Percentiles rank a stretch among this genome's conserved stretches.
Conservation (phyloP, 2,329 filamentous ascomycete species). For the Pestalotiopsis sp. region DNA sequence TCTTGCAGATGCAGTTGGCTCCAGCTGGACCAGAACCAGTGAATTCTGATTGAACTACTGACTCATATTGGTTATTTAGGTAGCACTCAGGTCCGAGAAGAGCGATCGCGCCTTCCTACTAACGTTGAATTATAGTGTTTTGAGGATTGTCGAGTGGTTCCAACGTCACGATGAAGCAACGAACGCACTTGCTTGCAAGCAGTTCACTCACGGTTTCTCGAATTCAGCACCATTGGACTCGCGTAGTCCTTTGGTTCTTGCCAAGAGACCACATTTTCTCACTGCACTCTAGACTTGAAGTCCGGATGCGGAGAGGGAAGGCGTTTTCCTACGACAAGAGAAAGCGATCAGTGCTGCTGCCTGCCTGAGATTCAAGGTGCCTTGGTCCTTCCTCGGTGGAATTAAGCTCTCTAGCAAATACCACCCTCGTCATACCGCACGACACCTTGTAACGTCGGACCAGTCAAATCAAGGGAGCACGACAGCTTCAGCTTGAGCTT, state of each 20-base stretch:
- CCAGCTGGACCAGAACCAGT: constrained; percentile 5
- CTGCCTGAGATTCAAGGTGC: neutral
- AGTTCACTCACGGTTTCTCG: neutral
- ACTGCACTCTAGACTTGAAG: constrained; percentile 50
- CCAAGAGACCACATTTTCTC: constrained; percentile 50
- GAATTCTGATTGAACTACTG: neutral
- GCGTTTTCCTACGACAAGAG: neutral
- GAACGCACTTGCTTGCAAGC: neutral
- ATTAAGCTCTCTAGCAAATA: neutral
- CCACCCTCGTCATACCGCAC: neutral
- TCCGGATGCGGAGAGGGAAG: constrained; percentile 53
- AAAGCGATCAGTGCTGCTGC: neutral
- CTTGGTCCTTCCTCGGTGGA: neutral
- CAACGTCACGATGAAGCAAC: neutral
- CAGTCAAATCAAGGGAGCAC: neutral
- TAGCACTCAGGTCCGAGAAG: neutral
- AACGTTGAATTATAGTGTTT: neutral
- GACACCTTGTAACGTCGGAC: neutral
- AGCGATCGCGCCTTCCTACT: neutral
- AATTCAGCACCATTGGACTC: neutral
- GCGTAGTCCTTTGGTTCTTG: constrained; percentile 18
- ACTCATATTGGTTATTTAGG: neutral
- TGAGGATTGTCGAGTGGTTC: neutral
- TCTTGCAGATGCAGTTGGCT: neutral
- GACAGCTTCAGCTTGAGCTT: neutral